phyloP scores from a whole-genome alignment of 2,329 filamentous ascomycete species.

The Epichloe sylvatica region DNA sequence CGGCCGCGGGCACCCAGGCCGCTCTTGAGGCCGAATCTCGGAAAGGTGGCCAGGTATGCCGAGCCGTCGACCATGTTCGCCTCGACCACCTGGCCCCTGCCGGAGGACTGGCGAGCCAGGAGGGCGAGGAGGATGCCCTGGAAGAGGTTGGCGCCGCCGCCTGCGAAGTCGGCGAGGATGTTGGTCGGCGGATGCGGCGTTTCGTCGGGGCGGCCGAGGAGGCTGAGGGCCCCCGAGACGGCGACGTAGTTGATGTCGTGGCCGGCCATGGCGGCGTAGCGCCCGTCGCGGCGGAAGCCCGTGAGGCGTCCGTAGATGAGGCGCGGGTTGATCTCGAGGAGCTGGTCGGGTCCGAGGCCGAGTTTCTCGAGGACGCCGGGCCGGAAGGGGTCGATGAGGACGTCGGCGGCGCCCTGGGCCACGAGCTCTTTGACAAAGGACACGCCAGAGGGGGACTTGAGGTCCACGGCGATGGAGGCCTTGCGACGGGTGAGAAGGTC shows the following conservation, averaged over 20 bases:
- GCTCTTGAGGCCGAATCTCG: constrained; percentile 51
- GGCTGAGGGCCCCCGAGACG: constrained; percentile 67
- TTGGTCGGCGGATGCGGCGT: constrained; percentile 71
- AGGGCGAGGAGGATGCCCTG: constrained; percentile 72
- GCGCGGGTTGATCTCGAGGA: constrained; percentile 55
- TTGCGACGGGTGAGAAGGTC: constrained; percentile 76
- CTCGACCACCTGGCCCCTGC: constrained; percentile 76
- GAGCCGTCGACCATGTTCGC: constrained; percentile 94
- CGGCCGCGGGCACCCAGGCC: constrained; percentile 48
- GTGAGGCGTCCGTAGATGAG: constrained; percentile 78
- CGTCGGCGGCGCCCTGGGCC: constrained; percentile 60
- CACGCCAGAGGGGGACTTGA: constrained; percentile 53
- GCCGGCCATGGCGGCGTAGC: constrained; percentile 76
- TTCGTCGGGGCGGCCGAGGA: constrained; percentile 57
- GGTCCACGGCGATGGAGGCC: constrained; percentile 62
- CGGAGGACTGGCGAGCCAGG: constrained; percentile 47
- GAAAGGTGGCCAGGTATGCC: constrained; percentile 65
- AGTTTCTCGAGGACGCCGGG: constrained; percentile 81
- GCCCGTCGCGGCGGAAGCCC: constrained; percentile 76
- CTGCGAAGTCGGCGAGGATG: constrained; percentile 80
- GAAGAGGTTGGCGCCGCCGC: constrained; percentile 71
- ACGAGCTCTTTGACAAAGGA: constrained; percentile 55
- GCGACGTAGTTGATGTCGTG: constrained; percentile 97
- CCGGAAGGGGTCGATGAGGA: constrained; percentile 86
- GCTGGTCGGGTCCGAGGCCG: constrained; percentile 56